Percentiles rank a stretch among this genome's conserved stretches.
Conservation (phyloP, 1,284 basidiomycete species). For the Heterobasidion irregulare region DNA sequence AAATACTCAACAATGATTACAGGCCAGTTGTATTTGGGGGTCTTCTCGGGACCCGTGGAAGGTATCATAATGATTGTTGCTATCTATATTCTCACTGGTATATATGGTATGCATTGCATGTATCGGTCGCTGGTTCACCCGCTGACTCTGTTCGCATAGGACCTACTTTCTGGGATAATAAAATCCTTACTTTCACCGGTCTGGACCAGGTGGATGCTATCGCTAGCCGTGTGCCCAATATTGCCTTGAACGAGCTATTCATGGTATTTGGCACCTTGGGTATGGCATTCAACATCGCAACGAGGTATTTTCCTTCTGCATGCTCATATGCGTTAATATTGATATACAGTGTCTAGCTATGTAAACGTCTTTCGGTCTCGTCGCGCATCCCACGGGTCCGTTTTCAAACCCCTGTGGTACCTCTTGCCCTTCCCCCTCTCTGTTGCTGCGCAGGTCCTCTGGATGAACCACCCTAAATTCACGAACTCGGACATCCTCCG, state of each 20-base stretch:
- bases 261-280: constrained; percentile 77
- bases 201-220: constrained; percentile 47
- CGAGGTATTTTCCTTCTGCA: constrained; percentile 37
- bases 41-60: constrained; percentile 94
- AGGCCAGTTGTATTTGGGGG: constrained; percentile 85
- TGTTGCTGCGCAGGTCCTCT: constrained; percentile 63
- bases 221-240: constrained; percentile 43
- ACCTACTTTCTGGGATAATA: constrained; percentile 80
- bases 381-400: constrained; percentile 26
- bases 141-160: constrained; percentile 28
- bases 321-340: not conserved
- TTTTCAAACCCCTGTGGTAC: constrained; percentile 56
- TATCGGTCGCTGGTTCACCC: not conserved
- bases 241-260: constrained; percentile 82
- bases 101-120: constrained; percentile 40
- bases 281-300: constrained; percentile 76
- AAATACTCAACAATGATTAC: no score
- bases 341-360: constrained; percentile 40
- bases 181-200: constrained; percentile 53
- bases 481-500: constrained; percentile 48
- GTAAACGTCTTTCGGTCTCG: constrained; percentile 62
- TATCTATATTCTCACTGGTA: constrained; percentile 76
- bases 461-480: constrained; percentile 69
- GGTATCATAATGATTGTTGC: constrained; percentile 84
- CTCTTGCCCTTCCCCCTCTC: constrained; percentile 78